Base-by-base conservation (phyloP, 257 asterid species). In the Scutellaria minor region DNA sequence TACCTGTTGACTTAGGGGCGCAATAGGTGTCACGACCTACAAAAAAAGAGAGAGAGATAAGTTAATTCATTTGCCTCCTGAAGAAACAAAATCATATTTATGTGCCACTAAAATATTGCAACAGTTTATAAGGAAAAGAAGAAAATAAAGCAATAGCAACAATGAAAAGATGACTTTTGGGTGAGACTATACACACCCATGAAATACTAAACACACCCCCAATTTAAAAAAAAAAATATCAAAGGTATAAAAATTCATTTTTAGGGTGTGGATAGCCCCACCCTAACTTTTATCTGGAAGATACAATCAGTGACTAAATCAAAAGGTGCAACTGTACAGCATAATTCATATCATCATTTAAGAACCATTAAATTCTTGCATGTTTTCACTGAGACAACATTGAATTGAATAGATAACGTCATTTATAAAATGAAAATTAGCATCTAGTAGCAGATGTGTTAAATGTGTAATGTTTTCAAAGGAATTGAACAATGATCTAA, bases 1-100 rank as follows among this genome's bases (percentile, higher is more conserved):
- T 94, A 94, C 99, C 99, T 94, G 99, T 79, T 94, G 98, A 82
- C 99, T 94, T 75, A 94, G 79, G 73, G 99, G 99, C 14, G 99
- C 99, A 64, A 94, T 85, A 56, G 99, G 99, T 64, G 99, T 94
- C 81, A 94, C 99, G 82, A 94, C 99, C 99, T 94, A 85, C 85
- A 87, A 77, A 78, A 31, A 31, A 3, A 31, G 27, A 77, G 50
- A 62, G n/a, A 62, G 68, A 60, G 46, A 88, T 39, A 65, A 37
- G 70, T 42, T 10, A 59, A 54, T 51, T 51, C 41, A 59, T 2
- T n/a, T 10, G 22, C 24, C 2, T n/a, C 76, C 7, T 4, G 48
- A 14, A 47, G 46, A 58, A n/a, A 50, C 12, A 39, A 40, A 12
- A 10, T 9, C 53, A 46, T 48, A 14, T 14, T 14, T 35, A 37